Percentiles rank a stretch among this genome's conserved stretches.
phyloP scores from a whole-genome alignment of 768 basidiomycete genomes.

The Lentinula lateritia region DNA sequence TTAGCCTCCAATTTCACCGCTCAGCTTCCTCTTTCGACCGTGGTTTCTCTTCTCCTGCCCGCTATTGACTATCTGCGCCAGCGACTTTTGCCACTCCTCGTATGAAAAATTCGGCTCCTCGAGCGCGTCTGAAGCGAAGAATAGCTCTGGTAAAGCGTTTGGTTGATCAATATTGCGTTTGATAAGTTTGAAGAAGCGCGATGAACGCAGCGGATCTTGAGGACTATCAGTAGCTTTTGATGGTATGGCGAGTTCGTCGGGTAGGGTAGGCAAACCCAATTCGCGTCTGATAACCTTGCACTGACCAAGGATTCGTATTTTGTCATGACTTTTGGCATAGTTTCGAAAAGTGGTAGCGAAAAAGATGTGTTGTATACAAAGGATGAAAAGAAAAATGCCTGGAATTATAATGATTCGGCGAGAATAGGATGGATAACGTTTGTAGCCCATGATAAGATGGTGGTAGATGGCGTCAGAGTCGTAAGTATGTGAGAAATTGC shows the following conservation, averaged over 20 bases:
- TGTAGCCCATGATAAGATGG: background rate
- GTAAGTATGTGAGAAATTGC: background rate
- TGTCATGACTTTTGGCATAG: background rate
- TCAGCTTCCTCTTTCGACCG: background rate
- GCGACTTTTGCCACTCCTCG: conserved; percentile 7
- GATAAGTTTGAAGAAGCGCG: conserved; percentile 4
- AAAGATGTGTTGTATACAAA: conserved; percentile 5
- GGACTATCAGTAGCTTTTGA: background rate
- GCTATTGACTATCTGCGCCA: background rate
- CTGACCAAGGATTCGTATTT: conserved; percentile 18
- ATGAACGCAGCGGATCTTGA: background rate
- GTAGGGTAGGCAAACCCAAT: conserved; percentile 17
- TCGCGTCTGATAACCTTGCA: conserved; percentile 23
- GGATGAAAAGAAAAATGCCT: conserved; percentile 1
- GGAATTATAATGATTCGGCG: conserved; percentile 3
- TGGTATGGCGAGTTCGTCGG: background rate
- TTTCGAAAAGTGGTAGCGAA: background rate
- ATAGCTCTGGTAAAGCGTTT: background rate
- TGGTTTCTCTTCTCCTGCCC: background rate
- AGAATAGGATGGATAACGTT: conserved; percentile 5
- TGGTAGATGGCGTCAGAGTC: background rate
- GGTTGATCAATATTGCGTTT: background rate
- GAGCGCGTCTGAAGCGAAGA: conserved; percentile 5
- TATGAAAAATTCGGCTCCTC: conserved; percentile 4
- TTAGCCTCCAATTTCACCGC: background rate